A percentile compares a stretch with the other conserved stretches of the same genome.
Evolutionary conservation across 1,284 basidiomycete genomes (phyloP).

Genomic region (Anthracocystis walkeri): DNA sequence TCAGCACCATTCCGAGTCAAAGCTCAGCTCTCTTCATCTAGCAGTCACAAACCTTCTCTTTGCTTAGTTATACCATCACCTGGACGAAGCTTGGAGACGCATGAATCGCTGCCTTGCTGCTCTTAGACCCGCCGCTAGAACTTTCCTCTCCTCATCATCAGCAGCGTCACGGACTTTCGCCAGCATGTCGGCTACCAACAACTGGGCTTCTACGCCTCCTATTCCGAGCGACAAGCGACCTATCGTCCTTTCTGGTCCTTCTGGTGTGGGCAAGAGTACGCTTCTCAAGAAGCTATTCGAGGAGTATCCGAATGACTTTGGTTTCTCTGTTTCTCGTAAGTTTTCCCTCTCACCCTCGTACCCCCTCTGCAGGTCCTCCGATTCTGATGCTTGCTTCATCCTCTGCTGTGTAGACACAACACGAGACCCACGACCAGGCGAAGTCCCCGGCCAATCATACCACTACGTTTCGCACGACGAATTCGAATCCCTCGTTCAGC

Average conservation of each 20-base stretch:
- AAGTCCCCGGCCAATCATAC: slow-evolving; percentile 79
- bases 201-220: slow-evolving; percentile 45
- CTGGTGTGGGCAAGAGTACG: slow-evolving; percentile 94
- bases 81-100: neutral
- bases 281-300: slow-evolving; percentile 85
- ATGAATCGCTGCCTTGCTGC: slow-evolving; percentile 15
- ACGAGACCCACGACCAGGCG: slow-evolving; percentile 83
- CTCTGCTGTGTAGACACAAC: slow-evolving; percentile 81
- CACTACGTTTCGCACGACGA: slow-evolving; percentile 74
- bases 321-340: slow-evolving; percentile 90
- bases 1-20: neutral
- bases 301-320: slow-evolving; percentile 86
- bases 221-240: slow-evolving; percentile 70
- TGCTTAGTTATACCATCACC: neutral
- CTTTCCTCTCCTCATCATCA: slow-evolving; percentile 7
- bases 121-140: slow-evolving; percentile 4
- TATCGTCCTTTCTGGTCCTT: slow-evolving; percentile 83
- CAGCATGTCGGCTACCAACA: slow-evolving; percentile 33
- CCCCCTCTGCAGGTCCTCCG: slow-evolving; percentile 3
- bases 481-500: slow-evolving; percentile 72
- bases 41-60: neutral
- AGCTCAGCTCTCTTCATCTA: neutral
- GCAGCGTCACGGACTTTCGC: slow-evolving; percentile 5
- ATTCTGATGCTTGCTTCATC: neutral
- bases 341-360: slow-evolving; percentile 49